These are phyloP conservation scores for Colletotrichum karsti DNA, from an alignment of 2,329 filamentous ascomycete species.

Conservation along the genomic window DNA sequence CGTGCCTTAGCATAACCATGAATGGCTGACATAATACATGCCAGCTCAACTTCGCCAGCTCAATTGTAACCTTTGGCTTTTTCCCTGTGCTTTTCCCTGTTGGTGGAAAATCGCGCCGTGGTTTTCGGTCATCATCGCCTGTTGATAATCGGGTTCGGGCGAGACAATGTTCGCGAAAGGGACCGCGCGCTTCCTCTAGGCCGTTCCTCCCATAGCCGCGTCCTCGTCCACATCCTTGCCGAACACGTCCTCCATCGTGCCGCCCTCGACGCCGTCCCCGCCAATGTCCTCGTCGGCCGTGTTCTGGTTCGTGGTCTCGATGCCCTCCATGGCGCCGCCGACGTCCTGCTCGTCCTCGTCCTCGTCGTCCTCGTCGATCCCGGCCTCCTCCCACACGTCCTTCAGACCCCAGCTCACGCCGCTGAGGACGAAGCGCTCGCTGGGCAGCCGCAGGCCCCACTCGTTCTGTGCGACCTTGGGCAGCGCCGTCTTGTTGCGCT, in stretches of 20 bases:
- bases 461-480: constrained; percentile 70
- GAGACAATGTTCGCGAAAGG: neutral
- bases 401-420: constrained; percentile 72
- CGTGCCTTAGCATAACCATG: neutral
- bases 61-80: no score
- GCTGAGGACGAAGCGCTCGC: constrained; percentile 74
- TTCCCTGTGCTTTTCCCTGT: no score
- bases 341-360: constrained; percentile 50
- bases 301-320: constrained; percentile 48
- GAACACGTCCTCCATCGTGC: constrained; percentile 64
- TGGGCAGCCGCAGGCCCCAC: constrained; percentile 73
- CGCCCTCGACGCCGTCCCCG: constrained; percentile 57
- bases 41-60: neutral
- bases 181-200: neutral
- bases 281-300: constrained; percentile 49
- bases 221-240: constrained; percentile 65
- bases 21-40: neutral
- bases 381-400: constrained; percentile 63
- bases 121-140: no score
- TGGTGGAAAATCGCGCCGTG: no score
- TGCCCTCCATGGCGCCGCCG: constrained; percentile 59
- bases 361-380: constrained; percentile 49
- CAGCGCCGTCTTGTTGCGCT: constrained; percentile 73
- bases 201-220: constrained; percentile 48
- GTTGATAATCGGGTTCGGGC: no score